These are phyloP conservation scores for Rhizoclosmatium sp. DNA, from an alignment of 192 early-diverging fungal species.

Conservation along the genomic window DNA sequence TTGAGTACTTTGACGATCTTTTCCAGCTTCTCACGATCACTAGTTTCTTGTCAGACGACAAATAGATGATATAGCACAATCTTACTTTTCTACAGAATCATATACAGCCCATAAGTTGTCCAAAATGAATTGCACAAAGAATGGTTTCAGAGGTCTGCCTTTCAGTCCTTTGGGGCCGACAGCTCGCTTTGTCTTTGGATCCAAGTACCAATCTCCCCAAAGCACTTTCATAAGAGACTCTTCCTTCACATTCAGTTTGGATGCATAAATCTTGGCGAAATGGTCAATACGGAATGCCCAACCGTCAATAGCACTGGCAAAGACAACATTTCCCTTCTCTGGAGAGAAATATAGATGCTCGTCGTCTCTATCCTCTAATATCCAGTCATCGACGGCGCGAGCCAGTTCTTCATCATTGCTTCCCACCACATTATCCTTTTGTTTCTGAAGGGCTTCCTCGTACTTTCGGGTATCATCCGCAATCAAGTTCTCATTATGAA, in stretches of 20 bases:
- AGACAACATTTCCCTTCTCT: constrained; percentile 95
- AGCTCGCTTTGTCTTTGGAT: constrained; percentile 93
- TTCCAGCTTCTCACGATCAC: constrained; percentile 81
- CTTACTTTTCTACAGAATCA: constrained; percentile 68
- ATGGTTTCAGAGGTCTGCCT: constrained; percentile 84
- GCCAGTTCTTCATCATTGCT: not conserved
- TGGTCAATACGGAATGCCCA: constrained; percentile 97
- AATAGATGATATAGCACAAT: not conserved
- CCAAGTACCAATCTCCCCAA: constrained; percentile 98
- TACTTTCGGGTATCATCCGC: constrained; percentile 74
- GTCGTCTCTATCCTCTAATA: constrained; percentile 90
- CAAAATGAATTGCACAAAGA: constrained; percentile 97
- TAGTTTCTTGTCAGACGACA: constrained; percentile 24
- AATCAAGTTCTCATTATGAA: constrained; percentile 88
- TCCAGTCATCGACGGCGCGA: constrained; percentile 70
- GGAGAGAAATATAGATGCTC: constrained; percentile 96
- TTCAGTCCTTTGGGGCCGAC: constrained; percentile 86
- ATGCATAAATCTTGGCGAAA: constrained; percentile 91
- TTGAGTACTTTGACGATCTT: constrained; percentile 90
- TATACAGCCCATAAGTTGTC: constrained; percentile 97
- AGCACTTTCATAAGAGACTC: constrained; percentile 77
- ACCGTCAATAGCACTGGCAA: constrained; percentile 94
- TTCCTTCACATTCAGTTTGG: constrained; percentile 88
- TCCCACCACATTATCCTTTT: constrained; percentile 6
- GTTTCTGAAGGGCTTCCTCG: constrained; percentile 50